Evolutionary conservation across 768 basidiomycete genomes (phyloP), one percentile per base, ranked within the genome.

Genomic region (Galerina sulciceps): DNA sequence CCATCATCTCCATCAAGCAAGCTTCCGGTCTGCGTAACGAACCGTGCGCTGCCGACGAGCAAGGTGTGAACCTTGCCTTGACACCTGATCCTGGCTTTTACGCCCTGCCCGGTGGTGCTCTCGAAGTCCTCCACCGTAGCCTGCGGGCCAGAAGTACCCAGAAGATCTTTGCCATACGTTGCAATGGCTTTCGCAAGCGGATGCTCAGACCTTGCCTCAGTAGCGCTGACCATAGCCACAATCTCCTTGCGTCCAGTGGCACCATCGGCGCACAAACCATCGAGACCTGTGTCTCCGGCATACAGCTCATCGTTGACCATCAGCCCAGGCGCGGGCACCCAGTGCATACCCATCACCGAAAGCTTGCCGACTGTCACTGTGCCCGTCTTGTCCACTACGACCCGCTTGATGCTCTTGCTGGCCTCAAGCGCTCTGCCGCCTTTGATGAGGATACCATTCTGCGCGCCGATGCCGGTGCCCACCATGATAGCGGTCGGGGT

Each of bases 401-500:
- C 86, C 13, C 87, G 81, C 70, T 87, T 87, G 67, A 99, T 87
- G 51, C 81, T 80, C 63, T 85, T 87, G 73, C 94, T 94, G 3
- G 93, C 94, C 70, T 99, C 97, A 23, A 99, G 79, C 2, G 97
- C 96, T 13, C 91, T 82, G 1, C 96, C 97, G 18, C 97, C 96
- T 71, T 99, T 99, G 85, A 99, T 99, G 45, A 99, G 76, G 58
- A 99, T 99, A 0, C 97, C 96, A 67, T 99, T 96, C 77, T 91
- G 85, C 9, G 97, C 97, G 1, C 97, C 97, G 56, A 99, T 87
- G 1, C 97, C 97, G 0, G 96, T 99, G 15, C 97, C 97, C 34
- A 99, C 97, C 97, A 99, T 99, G 75, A 99, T 94, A 2, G 96
- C 97, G 0, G 97, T 99, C 1, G 97, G 97, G 0, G 96, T 99